Evolutionary conservation across 768 basidiomycete species (phyloP).

Genomic region (Trametes cingulata): DNA sequence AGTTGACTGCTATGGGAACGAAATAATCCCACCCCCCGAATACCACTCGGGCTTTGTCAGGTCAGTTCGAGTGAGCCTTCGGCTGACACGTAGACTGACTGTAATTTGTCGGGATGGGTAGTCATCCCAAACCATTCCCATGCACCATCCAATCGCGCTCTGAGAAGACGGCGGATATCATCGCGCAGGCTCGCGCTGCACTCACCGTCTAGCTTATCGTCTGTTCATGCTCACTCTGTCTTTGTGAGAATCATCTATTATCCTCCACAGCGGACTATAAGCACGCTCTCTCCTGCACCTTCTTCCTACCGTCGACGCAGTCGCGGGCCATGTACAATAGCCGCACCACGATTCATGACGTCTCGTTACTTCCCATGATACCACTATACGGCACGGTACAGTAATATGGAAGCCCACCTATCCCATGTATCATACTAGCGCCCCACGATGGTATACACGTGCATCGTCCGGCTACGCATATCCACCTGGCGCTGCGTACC

Average conservation of each 20-base stretch:
- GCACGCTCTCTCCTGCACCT: no score
- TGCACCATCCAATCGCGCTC: constrained; percentile 48
- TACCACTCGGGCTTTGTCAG: constrained; percentile 48
- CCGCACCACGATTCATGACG: no score
- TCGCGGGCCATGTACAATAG: no score
- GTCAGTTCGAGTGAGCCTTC: constrained; percentile 30
- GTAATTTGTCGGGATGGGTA: constrained; percentile 23
- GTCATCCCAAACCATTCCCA: constrained; percentile 53
- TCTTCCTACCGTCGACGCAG: no score
- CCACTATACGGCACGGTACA: no score
- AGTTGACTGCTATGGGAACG: constrained; percentile 43
- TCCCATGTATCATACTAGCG: background rate
- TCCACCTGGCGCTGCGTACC: no score
- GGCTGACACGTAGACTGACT: background rate
- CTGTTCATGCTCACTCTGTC: no score
- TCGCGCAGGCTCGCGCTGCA: constrained; percentile 19
- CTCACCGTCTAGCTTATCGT: background rate
- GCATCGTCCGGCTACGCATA: background rate
- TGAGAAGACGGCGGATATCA: constrained; percentile 17
- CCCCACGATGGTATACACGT: background rate
- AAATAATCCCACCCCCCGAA: constrained; percentile 39
- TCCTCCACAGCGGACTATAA: no score
- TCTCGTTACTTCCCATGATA: no score
- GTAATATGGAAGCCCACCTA: no score
- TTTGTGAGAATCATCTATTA: no score